phyloP scores from a whole-genome alignment of 2,329 filamentous ascomycete species.

The Ascochyta rabiei region DNA sequence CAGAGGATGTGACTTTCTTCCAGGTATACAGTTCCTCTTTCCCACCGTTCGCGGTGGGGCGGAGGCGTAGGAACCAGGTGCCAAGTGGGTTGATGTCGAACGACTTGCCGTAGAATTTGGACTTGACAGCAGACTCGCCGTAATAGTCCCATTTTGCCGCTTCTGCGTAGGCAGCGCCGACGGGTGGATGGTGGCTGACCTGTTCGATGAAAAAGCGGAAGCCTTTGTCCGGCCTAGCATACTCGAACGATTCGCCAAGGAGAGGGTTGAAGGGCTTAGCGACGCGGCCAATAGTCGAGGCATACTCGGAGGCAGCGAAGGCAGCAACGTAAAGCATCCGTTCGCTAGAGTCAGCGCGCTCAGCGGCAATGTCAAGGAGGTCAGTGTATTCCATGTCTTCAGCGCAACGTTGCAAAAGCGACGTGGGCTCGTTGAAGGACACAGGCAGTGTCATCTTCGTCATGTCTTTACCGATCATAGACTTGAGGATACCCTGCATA shows the following conservation, averaged over 20 bases:
- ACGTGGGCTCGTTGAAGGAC: slow-evolving; percentile 98
- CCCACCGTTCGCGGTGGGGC: slow-evolving; percentile 69
- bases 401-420: slow-evolving; percentile 88
- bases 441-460: slow-evolving; percentile 99
- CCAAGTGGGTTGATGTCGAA: slow-evolving; percentile 97
- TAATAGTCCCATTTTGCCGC: slow-evolving; percentile 96
- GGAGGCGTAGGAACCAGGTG: slow-evolving; percentile 92
- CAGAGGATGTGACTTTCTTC: slow-evolving; percentile 98
- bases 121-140: slow-evolving; percentile 92
- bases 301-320: slow-evolving; percentile 95
- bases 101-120: slow-evolving; percentile 96
- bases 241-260: slow-evolving; percentile 95
- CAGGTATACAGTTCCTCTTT: slow-evolving; percentile 90
- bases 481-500: slow-evolving; percentile 86
- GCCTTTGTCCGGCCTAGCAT: slow-evolving; percentile 92
- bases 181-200: slow-evolving; percentile 94
- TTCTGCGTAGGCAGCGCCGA: slow-evolving; percentile 93
- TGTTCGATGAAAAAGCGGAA: slow-evolving; percentile 99
- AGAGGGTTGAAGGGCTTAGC: slow-evolving; percentile 98
- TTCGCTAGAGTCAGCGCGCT: slow-evolving; percentile 84
- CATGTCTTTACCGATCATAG: slow-evolving; percentile 99
- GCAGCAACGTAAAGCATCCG: slow-evolving; percentile 93
- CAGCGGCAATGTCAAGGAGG: slow-evolving; percentile 85
- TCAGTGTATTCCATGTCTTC: slow-evolving; percentile 99
- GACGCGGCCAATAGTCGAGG: slow-evolving; percentile 93